These are phyloP conservation scores for Diaporthe nobilis DNA, from an alignment of 2,329 filamentous ascomycete species.

Conservation along the genomic window DNA sequence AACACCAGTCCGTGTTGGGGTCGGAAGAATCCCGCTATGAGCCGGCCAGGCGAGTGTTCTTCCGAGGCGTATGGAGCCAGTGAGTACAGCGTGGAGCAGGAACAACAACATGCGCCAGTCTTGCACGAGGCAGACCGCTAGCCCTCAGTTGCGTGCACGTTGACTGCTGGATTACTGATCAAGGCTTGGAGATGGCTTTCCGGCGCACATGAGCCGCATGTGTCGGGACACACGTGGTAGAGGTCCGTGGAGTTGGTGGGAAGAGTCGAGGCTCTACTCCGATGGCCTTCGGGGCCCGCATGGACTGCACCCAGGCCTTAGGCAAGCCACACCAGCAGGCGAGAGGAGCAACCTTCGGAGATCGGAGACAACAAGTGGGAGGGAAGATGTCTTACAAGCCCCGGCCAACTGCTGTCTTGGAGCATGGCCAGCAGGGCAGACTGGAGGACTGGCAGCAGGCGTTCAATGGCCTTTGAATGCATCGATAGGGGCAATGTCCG, in stretches of 20 bases:
- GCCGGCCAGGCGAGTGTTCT: neutral
- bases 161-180: constrained; percentile 33
- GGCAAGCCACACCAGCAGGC: constrained; percentile 21
- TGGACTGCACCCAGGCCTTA: neutral
- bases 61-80: neutral
- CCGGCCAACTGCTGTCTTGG: neutral
- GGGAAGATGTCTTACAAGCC: neutral
- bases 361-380: constrained; percentile 17
- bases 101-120: neutral
- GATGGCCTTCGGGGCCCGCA: constrained; percentile 25
- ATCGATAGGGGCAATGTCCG: neutral
- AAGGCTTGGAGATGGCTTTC: neutral
- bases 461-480: neutral
- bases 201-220: constrained; percentile 7
- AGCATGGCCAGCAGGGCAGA: neutral
- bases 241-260: neutral
- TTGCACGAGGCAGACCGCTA: neutral
- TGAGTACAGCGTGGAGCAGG: neutral
- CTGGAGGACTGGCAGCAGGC: neutral
- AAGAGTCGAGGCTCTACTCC: constrained; percentile 3
- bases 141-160: neutral
- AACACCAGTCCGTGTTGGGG: neutral
- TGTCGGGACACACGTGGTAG: constrained; percentile 27
- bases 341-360: constrained; percentile 7
- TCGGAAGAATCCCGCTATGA: neutral